Conservation (phyloP, 2,329 filamentous ascomycete genomes). For the Magnaporthales sp. region DNA sequence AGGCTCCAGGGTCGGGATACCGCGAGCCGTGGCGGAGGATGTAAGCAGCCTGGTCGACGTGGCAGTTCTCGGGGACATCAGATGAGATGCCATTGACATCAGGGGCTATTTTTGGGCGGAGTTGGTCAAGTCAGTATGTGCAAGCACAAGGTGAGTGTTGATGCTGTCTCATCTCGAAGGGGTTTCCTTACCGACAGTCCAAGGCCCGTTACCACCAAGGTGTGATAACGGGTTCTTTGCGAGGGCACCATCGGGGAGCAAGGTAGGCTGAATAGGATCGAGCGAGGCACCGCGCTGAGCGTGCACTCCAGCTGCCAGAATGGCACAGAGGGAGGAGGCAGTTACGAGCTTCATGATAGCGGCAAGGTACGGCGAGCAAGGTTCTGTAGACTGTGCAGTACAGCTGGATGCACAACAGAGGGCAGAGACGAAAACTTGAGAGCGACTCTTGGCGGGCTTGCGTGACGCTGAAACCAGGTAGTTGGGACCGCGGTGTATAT, state of each 20-base stretch:
- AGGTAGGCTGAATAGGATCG: constrained; percentile 18
- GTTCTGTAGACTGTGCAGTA: not conserved
- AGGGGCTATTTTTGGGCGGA: constrained; percentile 29
- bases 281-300: constrained; percentile 12
- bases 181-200: constrained; percentile 33
- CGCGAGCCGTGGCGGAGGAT: constrained; percentile 53
- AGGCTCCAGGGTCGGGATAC: constrained; percentile 53
- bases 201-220: constrained; percentile 45
- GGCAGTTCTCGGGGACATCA: constrained; percentile 45
- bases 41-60: constrained; percentile 52
- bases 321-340: constrained; percentile 4
- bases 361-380: not conserved
- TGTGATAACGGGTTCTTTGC: constrained; percentile 35
- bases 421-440: no score
- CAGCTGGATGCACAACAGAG: not conserved
- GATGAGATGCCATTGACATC: constrained; percentile 47
- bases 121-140: not conserved
- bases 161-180: not conserved
- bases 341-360: constrained; percentile 1
- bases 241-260: constrained; percentile 15
- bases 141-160: not conserved
- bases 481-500: not conserved
- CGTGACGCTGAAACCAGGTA: not conserved
- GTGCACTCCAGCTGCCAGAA: constrained; percentile 10
- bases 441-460: no score